Percentiles rank a stretch among this genome's conserved stretches.
phyloP scores from a whole-genome alignment of 2,329 filamentous ascomycete species.

The Aspergillaceae sp. region DNA sequence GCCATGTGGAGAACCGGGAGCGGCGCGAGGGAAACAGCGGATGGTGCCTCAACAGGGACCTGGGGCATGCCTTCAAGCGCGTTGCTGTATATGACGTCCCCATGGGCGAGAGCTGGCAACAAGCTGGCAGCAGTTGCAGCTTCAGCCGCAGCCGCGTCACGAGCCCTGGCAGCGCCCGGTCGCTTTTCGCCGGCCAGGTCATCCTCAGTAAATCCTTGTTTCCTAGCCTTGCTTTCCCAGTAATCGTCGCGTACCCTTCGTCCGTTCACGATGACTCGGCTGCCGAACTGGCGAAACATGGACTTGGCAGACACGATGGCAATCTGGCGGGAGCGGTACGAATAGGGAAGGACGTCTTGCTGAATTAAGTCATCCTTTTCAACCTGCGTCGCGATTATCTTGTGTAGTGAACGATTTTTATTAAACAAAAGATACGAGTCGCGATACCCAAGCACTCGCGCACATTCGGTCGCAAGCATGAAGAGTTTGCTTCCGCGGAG shows the following conservation, averaged over 20 bases:
- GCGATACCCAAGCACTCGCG: slow-evolving; percentile 82
- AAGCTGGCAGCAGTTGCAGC: slow-evolving; percentile 51
- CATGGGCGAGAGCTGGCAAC: slow-evolving; percentile 59
- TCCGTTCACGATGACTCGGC: slow-evolving; percentile 81
- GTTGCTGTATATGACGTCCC: slow-evolving; percentile 83
- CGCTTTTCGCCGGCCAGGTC: slow-evolving; percentile 93
- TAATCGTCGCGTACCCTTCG: slow-evolving; percentile 93
- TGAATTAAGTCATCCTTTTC: slow-evolving; percentile 95
- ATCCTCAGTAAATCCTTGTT: slow-evolving; percentile 96
- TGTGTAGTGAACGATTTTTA: slow-evolving; percentile 92
- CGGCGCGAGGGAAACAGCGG: slow-evolving; percentile 57
- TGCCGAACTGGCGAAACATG: slow-evolving; percentile 98
- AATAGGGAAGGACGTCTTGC: slow-evolving; percentile 93
- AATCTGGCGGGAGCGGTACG: slow-evolving; percentile 95
- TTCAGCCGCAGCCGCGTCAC: slow-evolving; percentile 70
- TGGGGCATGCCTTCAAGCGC: slow-evolving; percentile 59
- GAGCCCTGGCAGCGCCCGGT: slow-evolving; percentile 79
- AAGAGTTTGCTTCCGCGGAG: slow-evolving; percentile 89
- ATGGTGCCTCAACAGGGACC: slow-evolving; percentile 60
- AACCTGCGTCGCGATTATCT: slow-evolving; percentile 91
- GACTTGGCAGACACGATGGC: slow-evolving; percentile 94
- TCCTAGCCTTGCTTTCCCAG: slow-evolving; percentile 94
- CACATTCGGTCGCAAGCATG: slow-evolving; percentile 97
- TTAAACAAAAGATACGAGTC: slow-evolving; percentile 99
- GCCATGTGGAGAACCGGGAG: slow-evolving; percentile 79